Conservation (phyloP, 768 basidiomycete genomes). For the Kwoniella botswanensis region DNA sequence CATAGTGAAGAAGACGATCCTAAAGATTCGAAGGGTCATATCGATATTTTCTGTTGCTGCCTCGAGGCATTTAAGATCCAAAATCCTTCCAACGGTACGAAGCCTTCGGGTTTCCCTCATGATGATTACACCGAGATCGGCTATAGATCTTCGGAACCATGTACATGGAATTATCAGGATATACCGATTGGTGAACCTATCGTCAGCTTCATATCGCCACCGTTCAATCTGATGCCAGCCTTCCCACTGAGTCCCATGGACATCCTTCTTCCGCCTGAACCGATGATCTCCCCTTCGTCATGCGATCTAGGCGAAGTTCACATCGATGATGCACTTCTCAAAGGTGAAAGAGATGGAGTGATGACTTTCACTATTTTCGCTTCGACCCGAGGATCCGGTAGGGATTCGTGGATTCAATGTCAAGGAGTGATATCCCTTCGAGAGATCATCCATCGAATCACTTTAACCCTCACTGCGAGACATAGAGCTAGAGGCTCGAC, state of each 20-base stretch:
- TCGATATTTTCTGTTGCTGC: not conserved
- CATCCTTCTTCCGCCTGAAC: not conserved
- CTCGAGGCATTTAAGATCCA: not conserved
- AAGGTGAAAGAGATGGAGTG: constrained; percentile 3
- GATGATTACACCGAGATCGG: not conserved
- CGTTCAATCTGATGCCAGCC: not conserved
- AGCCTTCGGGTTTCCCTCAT: not conserved
- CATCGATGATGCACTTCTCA: constrained; percentile 5
- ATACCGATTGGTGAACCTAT: not conserved
- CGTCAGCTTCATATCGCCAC: not conserved
- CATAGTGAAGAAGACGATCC: not conserved
- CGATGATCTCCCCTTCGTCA: not conserved
- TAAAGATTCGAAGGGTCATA: not conserved
- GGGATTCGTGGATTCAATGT: not conserved
- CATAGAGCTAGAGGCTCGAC: not conserved
- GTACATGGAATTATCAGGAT: constrained; percentile 1
- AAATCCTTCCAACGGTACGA: not conserved
- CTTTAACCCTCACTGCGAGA: not conserved
- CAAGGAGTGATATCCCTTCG: not conserved
- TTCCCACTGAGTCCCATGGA: not conserved
- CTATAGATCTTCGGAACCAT: not conserved
- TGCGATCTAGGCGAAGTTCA: constrained; percentile 2
- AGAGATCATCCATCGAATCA: not conserved
- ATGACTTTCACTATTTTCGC: not conserved
- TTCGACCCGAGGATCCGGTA: not conserved